phyloP scores from a whole-genome alignment of 2,329 filamentous ascomycete species.

The Xylaria sp. region DNA sequence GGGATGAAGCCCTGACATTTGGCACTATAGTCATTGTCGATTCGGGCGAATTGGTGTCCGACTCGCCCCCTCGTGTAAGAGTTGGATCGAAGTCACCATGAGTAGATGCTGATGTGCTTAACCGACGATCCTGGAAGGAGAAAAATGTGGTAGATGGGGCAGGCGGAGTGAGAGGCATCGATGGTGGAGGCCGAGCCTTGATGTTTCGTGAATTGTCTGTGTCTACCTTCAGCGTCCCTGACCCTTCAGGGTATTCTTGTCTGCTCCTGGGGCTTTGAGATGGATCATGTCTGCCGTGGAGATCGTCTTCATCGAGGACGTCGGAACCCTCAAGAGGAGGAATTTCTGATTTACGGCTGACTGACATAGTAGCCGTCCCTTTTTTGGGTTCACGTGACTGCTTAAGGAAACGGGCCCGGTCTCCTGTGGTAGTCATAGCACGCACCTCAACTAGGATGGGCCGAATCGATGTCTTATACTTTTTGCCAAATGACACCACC shows the following conservation, averaged over 20 bases:
- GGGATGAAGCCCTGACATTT: constrained; percentile 43
- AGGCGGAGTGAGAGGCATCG: constrained; percentile 62
- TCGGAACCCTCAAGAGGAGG: constrained; percentile 26
- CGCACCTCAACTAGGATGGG: constrained; percentile 21
- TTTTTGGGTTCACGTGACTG: constrained; percentile 49
- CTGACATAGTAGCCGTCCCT: constrained; percentile 44
- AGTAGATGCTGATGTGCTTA: constrained; percentile 49
- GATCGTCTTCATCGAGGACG: constrained; percentile 19
- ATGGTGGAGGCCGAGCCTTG: constrained; percentile 55
- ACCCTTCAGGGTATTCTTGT: constrained; percentile 31
- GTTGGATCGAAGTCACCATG: constrained; percentile 51
- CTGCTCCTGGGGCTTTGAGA: constrained; percentile 33
- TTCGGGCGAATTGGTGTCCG: constrained; percentile 55
- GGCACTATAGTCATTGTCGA: constrained; percentile 39
- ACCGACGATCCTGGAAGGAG: constrained; percentile 54
- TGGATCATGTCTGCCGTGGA: constrained; percentile 18
- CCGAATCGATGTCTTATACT: constrained; percentile 38
- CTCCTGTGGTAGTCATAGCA: constrained; percentile 31
- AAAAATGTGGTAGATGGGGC: constrained; percentile 56
- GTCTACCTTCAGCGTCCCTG: constrained; percentile 37
- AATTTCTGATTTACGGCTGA: constrained; percentile 38
- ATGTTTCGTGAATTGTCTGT: constrained; percentile 46
- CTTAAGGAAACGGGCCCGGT: constrained; percentile 39
- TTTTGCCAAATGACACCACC: constrained; percentile 36
- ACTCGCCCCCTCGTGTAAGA: constrained; percentile 61